phyloP scores from a whole-genome alignment of 441 rosid species.

The Pelargonium cotyledonis region DNA sequence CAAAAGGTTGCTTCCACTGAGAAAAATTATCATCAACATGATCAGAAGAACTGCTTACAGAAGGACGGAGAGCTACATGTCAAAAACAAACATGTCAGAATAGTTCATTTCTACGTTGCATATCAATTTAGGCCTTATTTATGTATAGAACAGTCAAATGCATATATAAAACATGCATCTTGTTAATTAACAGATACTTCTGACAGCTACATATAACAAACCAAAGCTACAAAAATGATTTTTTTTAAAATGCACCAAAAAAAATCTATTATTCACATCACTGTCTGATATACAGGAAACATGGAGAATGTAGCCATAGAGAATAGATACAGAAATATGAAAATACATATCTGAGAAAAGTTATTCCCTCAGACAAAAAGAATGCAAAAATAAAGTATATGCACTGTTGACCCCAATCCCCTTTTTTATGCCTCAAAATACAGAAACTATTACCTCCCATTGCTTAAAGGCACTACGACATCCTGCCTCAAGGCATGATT shows the following conservation, averaged over 20 bases:
- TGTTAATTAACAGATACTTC: neutral
- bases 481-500: neutral
- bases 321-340: neutral
- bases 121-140: too few species aligned
- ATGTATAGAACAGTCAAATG: constrained; percentile 4
- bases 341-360: neutral
- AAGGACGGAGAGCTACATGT: constrained; percentile 64
- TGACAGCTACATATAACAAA: neutral
- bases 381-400: neutral
- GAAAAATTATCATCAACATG: constrained; percentile 54
- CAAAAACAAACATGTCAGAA: constrained; percentile 17
- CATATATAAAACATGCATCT: neutral
- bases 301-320: neutral
- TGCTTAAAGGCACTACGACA: neutral
- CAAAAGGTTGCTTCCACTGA: constrained; percentile 66
- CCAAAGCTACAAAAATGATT: neutral
- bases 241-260: neutral
- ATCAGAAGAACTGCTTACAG: constrained; percentile 39
- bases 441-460: neutral
- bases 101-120: constrained; percentile 1
- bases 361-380: neutral
- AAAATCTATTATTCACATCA: neutral
- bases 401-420: neutral
- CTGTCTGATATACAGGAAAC: neutral
- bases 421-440: too few species aligned